These are phyloP conservation scores for Colletotrichum gloeosporioides DNA, from an alignment of 2,329 filamentous ascomycete genomes.

Conservation along the genomic window DNA sequence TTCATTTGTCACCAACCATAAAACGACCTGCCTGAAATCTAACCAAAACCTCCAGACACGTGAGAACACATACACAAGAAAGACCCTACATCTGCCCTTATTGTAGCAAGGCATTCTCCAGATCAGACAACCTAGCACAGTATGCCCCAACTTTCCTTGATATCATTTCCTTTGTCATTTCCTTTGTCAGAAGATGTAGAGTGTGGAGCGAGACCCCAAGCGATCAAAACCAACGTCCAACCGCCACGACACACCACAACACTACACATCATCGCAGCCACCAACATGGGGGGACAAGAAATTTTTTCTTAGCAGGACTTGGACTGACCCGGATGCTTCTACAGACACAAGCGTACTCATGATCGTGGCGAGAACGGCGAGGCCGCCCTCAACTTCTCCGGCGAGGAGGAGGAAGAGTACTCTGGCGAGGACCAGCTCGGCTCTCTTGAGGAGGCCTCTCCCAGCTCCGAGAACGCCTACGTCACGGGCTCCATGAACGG, in stretches of 20 bases:
- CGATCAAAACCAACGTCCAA: conserved; percentile 29
- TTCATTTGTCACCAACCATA: conserved; percentile 37
- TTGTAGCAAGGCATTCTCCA: conserved; percentile 98
- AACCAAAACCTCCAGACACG: conserved; percentile 75
- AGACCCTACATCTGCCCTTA: conserved; percentile 96
- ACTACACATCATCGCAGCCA: conserved; percentile 37
- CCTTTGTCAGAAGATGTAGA: conserved; percentile 34
- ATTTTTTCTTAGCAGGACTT: conserved; percentile 6
- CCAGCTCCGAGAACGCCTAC: conserved; percentile 72
- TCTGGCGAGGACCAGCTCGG: conserved; percentile 85
- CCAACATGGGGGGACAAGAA: conserved; percentile 1
- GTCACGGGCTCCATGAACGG: conserved; percentile 57
- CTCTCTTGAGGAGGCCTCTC: conserved; percentile 79
- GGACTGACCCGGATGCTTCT: conserved; percentile 50
- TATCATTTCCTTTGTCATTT: conserved; percentile 37
- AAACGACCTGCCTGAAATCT: conserved; percentile 49
- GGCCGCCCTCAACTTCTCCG: conserved; percentile 66
- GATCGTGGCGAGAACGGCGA: conserved; percentile 69
- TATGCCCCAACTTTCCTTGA: conserved; percentile 59
- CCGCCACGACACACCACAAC: conserved; percentile 36
- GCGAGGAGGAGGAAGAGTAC: conserved; percentile 85
- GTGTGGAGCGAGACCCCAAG: conserved; percentile 40
- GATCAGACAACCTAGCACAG: conserved; percentile 99
- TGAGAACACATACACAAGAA: conserved; percentile 99
- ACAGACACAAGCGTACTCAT: conserved; percentile 83